Evolutionary conservation across 2,329 filamentous ascomycete genomes (phyloP), one percentile per base, ranked within the genome.

Genomic region (Diaporthe destruens): DNA sequence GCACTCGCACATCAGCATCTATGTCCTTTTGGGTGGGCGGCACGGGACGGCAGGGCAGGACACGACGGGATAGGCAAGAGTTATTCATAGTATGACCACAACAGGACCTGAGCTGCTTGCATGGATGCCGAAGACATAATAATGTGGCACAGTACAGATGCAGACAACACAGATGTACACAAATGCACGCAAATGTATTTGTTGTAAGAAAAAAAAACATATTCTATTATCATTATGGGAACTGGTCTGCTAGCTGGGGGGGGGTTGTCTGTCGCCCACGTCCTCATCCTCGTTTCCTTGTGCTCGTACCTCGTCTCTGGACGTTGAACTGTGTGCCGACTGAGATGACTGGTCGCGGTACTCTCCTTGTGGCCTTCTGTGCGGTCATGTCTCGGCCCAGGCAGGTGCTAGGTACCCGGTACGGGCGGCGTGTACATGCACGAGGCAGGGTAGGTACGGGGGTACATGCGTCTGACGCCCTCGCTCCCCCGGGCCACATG

Each of bases 401-500:
- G 55, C 16, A 70, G 39, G 55, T 70, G 16, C 34, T 36, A 44
- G 44, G 68, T 69, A 69, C 67, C 42, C 32, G 32, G 67, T 66
- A 66, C 61, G 44, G 44, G 47, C 32, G 44, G 44, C 20, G 9
- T 51, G n/a, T 66, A 66, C 61, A 66, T 66, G 61, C 61, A 53
- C 61, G 61, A 66, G 61, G 61, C 61, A 51, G 61, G 61, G 61
- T 44, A 51, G 61, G 61, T 65, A 65, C 42, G 44, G 59, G 1
- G 59, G 44, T 66, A 66, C 61, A 66, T 66, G 61, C 61, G 61
- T 66, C 61, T 66, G 61, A 66, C 61, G 61, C 61, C 61, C 36
- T 66, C 61, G n/a, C 12, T 65, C 7, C 44, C 68, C 65, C 55
- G 44, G 67, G 67, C 67, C 55, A 70, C 68, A 61, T 65, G 61